phyloP scores from a whole-genome alignment of 2,329 filamentous ascomycete species.

The Colletotrichum tropicale region DNA sequence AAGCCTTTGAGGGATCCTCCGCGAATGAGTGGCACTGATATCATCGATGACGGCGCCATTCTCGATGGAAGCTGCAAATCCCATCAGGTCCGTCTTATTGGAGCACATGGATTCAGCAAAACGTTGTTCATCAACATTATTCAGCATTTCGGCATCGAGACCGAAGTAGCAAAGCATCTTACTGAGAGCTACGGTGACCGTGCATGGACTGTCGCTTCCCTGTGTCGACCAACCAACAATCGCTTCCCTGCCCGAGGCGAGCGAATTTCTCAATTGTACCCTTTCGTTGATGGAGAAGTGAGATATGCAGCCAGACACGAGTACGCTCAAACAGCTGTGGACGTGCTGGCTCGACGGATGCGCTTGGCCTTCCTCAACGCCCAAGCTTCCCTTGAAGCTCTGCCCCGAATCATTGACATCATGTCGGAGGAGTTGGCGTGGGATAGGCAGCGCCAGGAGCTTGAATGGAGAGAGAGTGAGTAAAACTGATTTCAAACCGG shows the following conservation, averaged over 20 bases:
- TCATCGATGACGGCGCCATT: conserved; percentile 72
- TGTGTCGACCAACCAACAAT: conserved; percentile 77
- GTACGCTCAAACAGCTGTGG: conserved; percentile 89
- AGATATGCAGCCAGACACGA: conserved; percentile 88
- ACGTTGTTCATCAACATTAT: conserved; percentile 93
- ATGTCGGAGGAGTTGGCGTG: conserved; percentile 87
- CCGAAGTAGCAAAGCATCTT: conserved; percentile 88
- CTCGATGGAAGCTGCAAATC: conserved; percentile 77
- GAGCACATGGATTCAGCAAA: conserved; percentile 86
- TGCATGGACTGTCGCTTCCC: conserved; percentile 85
- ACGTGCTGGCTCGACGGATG: conserved; percentile 85
- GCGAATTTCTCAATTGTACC: conserved; percentile 81
- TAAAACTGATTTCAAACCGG: conserved; percentile 25
- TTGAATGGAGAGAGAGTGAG: conserved; percentile 80
- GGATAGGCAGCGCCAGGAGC: conserved; percentile 73
- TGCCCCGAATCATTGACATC: conserved; percentile 85
- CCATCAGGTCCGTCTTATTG: conserved; percentile 79
- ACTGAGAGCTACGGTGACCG: conserved; percentile 89
- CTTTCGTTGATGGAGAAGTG: conserved; percentile 91
- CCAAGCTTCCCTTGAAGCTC: conserved; percentile 84
- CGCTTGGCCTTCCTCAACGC: conserved; percentile 90
- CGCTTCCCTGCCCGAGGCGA: conserved; percentile 85
- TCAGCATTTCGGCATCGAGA: conserved; percentile 91
- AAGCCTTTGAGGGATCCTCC: conserved; percentile 63
- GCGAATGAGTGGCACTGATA: conserved; percentile 71